phyloP scores from a whole-genome alignment of 2,329 filamentous ascomycete species.

The Onygenales sp. region DNA sequence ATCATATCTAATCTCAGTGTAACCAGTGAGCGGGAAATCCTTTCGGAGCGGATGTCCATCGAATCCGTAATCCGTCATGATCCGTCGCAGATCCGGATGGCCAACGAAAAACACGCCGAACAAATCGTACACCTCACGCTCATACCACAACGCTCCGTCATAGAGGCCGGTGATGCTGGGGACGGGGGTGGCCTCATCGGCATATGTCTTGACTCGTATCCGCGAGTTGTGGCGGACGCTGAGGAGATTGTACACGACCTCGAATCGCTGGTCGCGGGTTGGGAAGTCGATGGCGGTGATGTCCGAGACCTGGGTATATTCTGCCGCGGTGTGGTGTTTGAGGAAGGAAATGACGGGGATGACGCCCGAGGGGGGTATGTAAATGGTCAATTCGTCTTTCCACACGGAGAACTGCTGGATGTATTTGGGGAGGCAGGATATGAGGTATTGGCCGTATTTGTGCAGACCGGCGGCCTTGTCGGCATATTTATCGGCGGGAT shows the following conservation, averaged over 20 bases:
- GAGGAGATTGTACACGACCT: conserved; percentile 95
- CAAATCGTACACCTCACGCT: conserved; percentile 94
- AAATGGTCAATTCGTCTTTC: conserved; percentile 97
- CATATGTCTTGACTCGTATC: conserved; percentile 97
- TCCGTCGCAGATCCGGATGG: conserved; percentile 89
- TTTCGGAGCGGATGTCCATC: conserved; percentile 95
- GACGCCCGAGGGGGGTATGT: conserved; percentile 79
- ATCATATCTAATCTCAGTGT: conserved; percentile 95
- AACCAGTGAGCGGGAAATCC: conserved; percentile 95
- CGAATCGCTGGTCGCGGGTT: conserved; percentile 89
- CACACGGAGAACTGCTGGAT: conserved; percentile 98
- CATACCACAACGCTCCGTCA: conserved; percentile 97
- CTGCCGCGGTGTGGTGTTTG: conserved; percentile 94
- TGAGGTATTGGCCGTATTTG: conserved; percentile 90
- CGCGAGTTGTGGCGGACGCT: conserved; percentile 93
- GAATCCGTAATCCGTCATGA: conserved; percentile 99
- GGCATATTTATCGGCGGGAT: conserved; percentile 86
- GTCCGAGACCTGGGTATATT: conserved; percentile 87
- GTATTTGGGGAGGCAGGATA: conserved; percentile 95
- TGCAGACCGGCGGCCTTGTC: conserved; percentile 82
- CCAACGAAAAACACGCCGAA: conserved; percentile 95
- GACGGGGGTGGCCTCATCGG: conserved; percentile 88
- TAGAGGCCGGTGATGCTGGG: conserved; percentile 79
- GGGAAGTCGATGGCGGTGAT: conserved; percentile 95
- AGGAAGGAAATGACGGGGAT: conserved; percentile 90